Percentiles rank a stretch among this genome's conserved stretches.
phyloP scores from a whole-genome alignment of 2,329 filamentous ascomycete species.

The Metarhizium rileyi region DNA sequence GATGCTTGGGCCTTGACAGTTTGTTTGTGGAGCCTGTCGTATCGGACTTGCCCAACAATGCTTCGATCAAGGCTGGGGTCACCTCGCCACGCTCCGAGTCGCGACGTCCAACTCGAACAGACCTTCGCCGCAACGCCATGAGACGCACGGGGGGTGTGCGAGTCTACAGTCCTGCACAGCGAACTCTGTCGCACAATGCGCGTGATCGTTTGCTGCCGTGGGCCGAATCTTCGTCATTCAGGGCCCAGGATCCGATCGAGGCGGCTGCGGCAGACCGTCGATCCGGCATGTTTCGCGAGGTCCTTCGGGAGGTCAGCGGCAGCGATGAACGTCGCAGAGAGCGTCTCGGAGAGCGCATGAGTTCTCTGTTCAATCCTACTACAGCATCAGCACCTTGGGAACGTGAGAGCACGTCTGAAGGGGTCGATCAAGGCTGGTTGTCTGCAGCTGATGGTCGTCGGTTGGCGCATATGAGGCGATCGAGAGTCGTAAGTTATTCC shows the following conservation, averaged over 20 bases:
- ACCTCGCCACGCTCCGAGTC: slow-evolving; percentile 30
- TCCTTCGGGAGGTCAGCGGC: slow-evolving; percentile 11
- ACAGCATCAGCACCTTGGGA: slow-evolving; percentile 6
- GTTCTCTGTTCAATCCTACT: slow-evolving; percentile 13
- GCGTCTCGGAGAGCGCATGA: slow-evolving; percentile 18
- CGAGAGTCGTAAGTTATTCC: slow-evolving; percentile 15
- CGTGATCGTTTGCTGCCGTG: slow-evolving; percentile 14
- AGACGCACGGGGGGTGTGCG: slow-evolving; percentile 18
- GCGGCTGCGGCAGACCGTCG: background rate
- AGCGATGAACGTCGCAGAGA: slow-evolving; percentile 16
- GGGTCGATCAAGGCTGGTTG: slow-evolving; percentile 16
- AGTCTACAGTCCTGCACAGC: slow-evolving; percentile 18
- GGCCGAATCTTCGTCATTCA: slow-evolving; percentile 11
- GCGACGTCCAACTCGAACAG: slow-evolving; percentile 24
- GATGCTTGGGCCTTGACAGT: slow-evolving; percentile 19
- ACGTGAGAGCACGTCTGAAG: slow-evolving; percentile 7
- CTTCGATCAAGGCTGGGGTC: slow-evolving; percentile 19
- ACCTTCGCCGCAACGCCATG: slow-evolving; percentile 15
- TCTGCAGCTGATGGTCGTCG: slow-evolving; percentile 11
- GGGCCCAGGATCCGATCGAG: slow-evolving; percentile 3
- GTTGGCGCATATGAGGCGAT: slow-evolving; percentile 9
- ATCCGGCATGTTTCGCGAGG: slow-evolving; percentile 6
- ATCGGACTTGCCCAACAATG: slow-evolving; percentile 30
- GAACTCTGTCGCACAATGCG: slow-evolving; percentile 11
- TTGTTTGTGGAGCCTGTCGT: slow-evolving; percentile 37